phyloP scores from a whole-genome alignment of 306 rosid species.

The Citrullus colocynthis region DNA sequence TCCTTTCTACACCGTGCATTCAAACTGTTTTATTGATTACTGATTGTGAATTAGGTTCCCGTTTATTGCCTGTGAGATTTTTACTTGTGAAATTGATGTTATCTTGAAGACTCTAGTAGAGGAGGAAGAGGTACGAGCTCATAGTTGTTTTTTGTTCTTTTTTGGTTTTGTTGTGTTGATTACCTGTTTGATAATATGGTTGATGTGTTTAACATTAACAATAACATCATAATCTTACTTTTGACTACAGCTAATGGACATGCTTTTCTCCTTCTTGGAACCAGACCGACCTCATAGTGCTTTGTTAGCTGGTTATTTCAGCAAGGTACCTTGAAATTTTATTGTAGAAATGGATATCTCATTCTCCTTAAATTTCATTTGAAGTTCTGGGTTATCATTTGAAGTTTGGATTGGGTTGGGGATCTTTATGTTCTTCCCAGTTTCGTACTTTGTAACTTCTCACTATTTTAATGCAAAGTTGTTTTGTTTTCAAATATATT shows the following conservation, averaged over 20 bases:
- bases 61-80: conserved; percentile 88
- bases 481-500: conserved; percentile 8
- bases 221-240: conserved; percentile 8
- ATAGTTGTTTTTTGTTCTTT: not conserved
- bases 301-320: conserved; percentile 84
- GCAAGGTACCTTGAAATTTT: conserved; percentile 48
- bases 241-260: conserved; percentile 68
- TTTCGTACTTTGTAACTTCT: not conserved
- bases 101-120: conserved; percentile 95
- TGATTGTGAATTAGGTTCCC: conserved; percentile 63
- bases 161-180: not conserved
- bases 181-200: not conserved
- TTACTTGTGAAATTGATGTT: conserved; percentile 96
- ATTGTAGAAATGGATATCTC: conserved; percentile 9
- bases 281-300: conserved; percentile 72
- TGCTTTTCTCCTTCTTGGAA: conserved; percentile 92
- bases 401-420: conserved; percentile 5
- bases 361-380: not conserved
- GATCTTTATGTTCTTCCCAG: not conserved
- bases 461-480: not conserved
- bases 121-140: conserved; percentile 75
- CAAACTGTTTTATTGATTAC: not conserved
- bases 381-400: conserved; percentile 46
- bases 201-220: not conserved
- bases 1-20: conserved; percentile 14